Percentiles rank a stretch among this genome's conserved stretches.
These are phyloP conservation scores for Penicillium lividum DNA, from an alignment of 495 filamentous ascomycete genomes.

Conservation along the genomic window DNA sequence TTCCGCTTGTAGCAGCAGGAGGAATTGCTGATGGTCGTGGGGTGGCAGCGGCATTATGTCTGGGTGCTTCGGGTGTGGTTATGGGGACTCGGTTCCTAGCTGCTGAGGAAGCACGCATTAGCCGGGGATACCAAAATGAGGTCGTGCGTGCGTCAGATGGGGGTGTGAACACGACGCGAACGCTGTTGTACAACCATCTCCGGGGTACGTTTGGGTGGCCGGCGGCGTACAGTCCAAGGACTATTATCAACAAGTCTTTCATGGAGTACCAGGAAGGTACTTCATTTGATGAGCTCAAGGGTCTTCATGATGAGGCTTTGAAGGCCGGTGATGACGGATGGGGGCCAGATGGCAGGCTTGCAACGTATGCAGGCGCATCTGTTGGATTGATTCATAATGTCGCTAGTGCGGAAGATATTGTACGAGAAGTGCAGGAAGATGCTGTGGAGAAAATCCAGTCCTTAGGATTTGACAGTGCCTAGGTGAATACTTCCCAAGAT, in stretches of 20 bases:
- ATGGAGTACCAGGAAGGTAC: constrained; percentile 57
- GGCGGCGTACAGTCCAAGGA: constrained; percentile 59
- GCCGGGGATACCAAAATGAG: constrained; percentile 59
- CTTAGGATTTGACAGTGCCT: not conserved
- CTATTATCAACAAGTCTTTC: constrained; percentile 62
- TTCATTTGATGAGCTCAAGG: constrained; percentile 58
- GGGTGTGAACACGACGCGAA: constrained; percentile 62
- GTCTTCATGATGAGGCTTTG: constrained; percentile 56
- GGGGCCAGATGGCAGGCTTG: constrained; percentile 63
- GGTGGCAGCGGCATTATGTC: constrained; percentile 60
- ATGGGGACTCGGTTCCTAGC: constrained; percentile 75
- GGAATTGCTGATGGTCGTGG: constrained; percentile 70
- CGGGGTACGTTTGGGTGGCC: constrained; percentile 72
- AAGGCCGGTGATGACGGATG: constrained; percentile 59
- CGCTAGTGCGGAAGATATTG: constrained; percentile 43
- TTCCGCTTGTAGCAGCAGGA: constrained; percentile 69
- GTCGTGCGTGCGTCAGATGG: constrained; percentile 64
- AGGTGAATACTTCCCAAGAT: not conserved
- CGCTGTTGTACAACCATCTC: constrained; percentile 68
- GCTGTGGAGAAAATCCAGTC: constrained; percentile 14
- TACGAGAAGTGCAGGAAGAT: constrained; percentile 22
- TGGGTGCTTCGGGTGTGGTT: constrained; percentile 67
- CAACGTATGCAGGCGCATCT: constrained; percentile 67
- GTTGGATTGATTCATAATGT: constrained; percentile 53
- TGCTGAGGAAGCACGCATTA: constrained; percentile 62